Evolutionary conservation across 306 rosid species (phyloP).

Genomic region (Carpinus viminea): DNA sequence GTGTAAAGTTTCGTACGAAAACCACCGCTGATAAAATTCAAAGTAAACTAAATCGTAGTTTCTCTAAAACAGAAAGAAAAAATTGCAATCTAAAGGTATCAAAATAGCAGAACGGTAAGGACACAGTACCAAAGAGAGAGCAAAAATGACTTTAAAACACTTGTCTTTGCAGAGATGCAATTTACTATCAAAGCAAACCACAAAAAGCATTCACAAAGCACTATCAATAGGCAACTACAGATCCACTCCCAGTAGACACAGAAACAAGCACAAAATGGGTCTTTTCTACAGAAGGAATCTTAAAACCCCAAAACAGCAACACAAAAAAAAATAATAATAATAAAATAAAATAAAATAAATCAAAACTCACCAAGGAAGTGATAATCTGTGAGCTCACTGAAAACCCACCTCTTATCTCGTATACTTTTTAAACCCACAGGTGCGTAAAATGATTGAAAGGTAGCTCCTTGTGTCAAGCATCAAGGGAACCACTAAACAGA

Average conservation of each 20-base stretch:
- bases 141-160: not conserved
- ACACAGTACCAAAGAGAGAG: slow-evolving; percentile 11
- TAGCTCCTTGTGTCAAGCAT: slow-evolving; percentile 66
- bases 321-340: not conserved
- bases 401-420: slow-evolving; percentile 42
- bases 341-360: too few relatives aligned
- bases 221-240: slow-evolving; percentile 28
- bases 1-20: slow-evolving; percentile 26
- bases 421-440: slow-evolving; percentile 30
- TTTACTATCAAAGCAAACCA: slow-evolving; percentile 17
- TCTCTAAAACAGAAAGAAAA: slow-evolving; percentile 23
- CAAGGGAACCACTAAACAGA: slow-evolving; percentile 70
- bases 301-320: slow-evolving; percentile 29
- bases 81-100: slow-evolving; percentile 16
- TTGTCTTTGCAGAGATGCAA: slow-evolving; percentile 2
- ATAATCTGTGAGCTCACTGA: slow-evolving; percentile 31
- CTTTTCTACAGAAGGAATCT: slow-evolving; percentile 2
- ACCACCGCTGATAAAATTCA: slow-evolving; percentile 14
- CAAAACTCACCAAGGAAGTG: slow-evolving; percentile 38
- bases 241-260: slow-evolving; percentile 26
- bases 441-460: slow-evolving; percentile 51
- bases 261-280: slow-evolving; percentile 14
- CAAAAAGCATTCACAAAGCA: slow-evolving; percentile 30
- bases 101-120: slow-evolving; percentile 23
- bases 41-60: slow-evolving; percentile 11